Percentiles rank a stretch among this genome's conserved stretches.
These are phyloP conservation scores for Orbilia javanica DNA, from an alignment of 2,329 filamentous ascomycete genomes.

Conservation along the genomic window DNA sequence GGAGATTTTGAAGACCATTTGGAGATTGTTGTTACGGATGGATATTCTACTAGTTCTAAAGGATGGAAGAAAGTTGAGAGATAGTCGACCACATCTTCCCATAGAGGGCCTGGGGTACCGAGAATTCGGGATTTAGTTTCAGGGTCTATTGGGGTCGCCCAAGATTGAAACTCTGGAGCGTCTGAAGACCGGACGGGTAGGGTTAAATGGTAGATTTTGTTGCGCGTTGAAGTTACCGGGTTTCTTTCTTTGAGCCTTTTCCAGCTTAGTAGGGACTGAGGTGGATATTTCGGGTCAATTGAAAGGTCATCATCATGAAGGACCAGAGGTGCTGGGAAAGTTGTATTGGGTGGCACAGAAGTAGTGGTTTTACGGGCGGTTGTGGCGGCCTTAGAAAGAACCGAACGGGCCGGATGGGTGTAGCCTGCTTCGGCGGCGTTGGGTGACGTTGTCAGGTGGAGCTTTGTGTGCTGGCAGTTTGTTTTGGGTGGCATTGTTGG, in stretches of 20 bases:
- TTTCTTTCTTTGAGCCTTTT: slow-evolving; percentile 68
- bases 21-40: slow-evolving; percentile 60
- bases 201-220: slow-evolving; percentile 71
- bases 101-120: slow-evolving; percentile 51
- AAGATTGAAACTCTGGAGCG: slow-evolving; percentile 66
- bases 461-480: slow-evolving; percentile 7
- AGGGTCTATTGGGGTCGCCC: slow-evolving; percentile 65
- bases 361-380: neutral
- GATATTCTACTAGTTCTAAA: slow-evolving; percentile 36
- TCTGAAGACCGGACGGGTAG: slow-evolving; percentile 66
- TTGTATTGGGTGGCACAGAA: slow-evolving; percentile 45
- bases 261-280: slow-evolving; percentile 72
- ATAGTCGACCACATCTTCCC: slow-evolving; percentile 66
- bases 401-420: slow-evolving; percentile 3
- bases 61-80: slow-evolving; percentile 66
- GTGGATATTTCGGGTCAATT: slow-evolving; percentile 68
- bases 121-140: slow-evolving; percentile 7
- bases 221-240: slow-evolving; percentile 67
- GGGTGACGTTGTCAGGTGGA: slow-evolving; percentile 22
- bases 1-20: slow-evolving; percentile 34
- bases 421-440: slow-evolving; percentile 29
- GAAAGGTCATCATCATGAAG: slow-evolving; percentile 73
- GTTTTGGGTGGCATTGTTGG: slow-evolving; percentile 31
- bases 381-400: slow-evolving; percentile 27
- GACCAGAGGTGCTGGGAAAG: slow-evolving; percentile 73